These are phyloP conservation scores for Mollisiaceae sp. DNA, from an alignment of 2,329 filamentous ascomycete species.

Conservation along the genomic window DNA sequence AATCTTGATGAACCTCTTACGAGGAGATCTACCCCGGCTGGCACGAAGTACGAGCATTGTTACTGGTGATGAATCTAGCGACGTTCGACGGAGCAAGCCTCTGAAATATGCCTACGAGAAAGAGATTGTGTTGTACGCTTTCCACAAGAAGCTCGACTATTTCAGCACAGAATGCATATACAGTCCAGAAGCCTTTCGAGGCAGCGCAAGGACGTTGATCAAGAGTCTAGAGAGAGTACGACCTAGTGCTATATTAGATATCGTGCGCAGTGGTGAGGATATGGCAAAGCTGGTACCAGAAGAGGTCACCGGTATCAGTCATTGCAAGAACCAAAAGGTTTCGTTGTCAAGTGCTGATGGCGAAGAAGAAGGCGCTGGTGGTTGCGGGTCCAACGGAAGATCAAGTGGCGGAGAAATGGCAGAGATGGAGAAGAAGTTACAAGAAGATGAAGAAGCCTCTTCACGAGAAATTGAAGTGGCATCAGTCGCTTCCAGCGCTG, in stretches of 20 bases:
- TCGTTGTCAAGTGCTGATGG: constrained; percentile 41
- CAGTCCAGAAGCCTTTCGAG: constrained; percentile 94
- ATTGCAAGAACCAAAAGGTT: constrained; percentile 52
- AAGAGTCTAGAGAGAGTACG: constrained; percentile 94
- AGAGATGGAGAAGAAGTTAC: constrained; percentile 76
- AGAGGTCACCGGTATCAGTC: constrained; percentile 54
- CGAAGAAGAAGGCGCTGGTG: constrained; percentile 61
- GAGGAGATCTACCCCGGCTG: constrained; percentile 86
- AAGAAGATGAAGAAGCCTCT: constrained; percentile 64
- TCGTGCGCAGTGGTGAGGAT: constrained; percentile 93
- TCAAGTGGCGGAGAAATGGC: constrained; percentile 79
- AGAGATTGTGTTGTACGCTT: constrained; percentile 96
- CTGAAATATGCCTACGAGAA: constrained; percentile 99
- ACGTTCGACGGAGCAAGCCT: constrained; percentile 94
- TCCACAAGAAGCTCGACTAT: constrained; percentile 96
- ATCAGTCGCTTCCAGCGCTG: constrained; percentile 28
- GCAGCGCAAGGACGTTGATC: constrained; percentile 87
- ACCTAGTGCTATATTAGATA: constrained; percentile 92
- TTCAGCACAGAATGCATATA: constrained; percentile 99
- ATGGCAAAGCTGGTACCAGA: constrained; percentile 87
- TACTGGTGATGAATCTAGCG: constrained; percentile 76
- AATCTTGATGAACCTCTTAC: constrained; percentile 93
- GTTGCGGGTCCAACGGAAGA: constrained; percentile 77
- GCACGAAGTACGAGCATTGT: constrained; percentile 90
- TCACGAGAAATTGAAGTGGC: constrained; percentile 71